Conservation (phyloP, 2,329 filamentous ascomycete genomes). For the Pyrenophora seminiperda region DNA sequence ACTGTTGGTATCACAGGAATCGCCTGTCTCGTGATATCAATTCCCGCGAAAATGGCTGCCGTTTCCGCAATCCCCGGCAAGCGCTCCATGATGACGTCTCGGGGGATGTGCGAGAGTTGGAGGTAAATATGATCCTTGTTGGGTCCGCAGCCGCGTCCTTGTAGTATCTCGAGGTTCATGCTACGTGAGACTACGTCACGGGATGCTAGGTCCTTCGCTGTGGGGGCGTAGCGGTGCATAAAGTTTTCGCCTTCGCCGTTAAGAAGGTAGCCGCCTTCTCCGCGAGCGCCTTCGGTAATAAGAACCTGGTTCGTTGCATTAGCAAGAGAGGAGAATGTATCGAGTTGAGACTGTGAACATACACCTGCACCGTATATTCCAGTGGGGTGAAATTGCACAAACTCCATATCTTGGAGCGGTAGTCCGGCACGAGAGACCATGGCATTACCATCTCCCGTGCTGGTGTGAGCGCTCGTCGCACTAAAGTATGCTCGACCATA, state of each 20-base stretch:
- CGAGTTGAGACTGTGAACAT: not conserved
- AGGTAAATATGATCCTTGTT: conserved; percentile 57
- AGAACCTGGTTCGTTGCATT: conserved; percentile 33
- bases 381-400: conserved; percentile 58
- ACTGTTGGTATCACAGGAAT: conserved; percentile 59
- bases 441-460: conserved; percentile 57
- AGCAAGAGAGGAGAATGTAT: not conserved
- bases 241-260: conserved; percentile 57
- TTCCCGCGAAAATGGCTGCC: conserved; percentile 56
- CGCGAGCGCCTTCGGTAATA: conserved; percentile 57
- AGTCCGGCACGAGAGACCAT: conserved; percentile 57
- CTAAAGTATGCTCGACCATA: conserved; percentile 59
- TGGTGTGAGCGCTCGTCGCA: conserved; percentile 57
- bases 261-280: conserved; percentile 58
- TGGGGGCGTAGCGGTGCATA: conserved; percentile 59
- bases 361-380: conserved; percentile 59
- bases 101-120: conserved; percentile 55
- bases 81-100: conserved; percentile 54
- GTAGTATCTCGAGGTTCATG: conserved; percentile 57
- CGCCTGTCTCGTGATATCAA: conserved; percentile 56
- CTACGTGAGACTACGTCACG: conserved; percentile 55
- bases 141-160: conserved; percentile 53
- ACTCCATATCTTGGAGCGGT: conserved; percentile 58
- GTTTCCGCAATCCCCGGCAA: conserved; percentile 59
- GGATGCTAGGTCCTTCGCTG: conserved; percentile 57